Evolutionary conservation across 2,329 filamentous ascomycete species (phyloP).

Genomic region (Endocalyx cinctus): DNA sequence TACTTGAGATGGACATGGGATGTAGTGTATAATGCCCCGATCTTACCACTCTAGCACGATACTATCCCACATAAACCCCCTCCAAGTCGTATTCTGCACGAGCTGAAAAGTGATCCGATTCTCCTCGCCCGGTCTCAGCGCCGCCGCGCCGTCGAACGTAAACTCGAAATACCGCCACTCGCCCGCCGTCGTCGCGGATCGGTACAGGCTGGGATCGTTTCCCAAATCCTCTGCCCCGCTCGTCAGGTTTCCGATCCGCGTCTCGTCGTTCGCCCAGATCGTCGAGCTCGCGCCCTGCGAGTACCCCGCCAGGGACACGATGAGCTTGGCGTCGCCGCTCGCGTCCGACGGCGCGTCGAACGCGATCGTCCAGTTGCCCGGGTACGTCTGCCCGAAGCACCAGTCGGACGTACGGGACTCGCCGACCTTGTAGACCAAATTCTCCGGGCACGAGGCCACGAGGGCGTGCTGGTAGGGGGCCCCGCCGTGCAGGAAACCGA

Average conservation of each 20-base stretch:
- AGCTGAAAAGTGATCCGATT: conserved; percentile 18
- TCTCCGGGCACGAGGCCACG: conserved; percentile 38
- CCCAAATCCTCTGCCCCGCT: conserved; percentile 24
- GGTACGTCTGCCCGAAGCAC: conserved; percentile 43
- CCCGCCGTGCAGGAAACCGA: conserved; percentile 39
- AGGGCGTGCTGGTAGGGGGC: conserved; percentile 40
- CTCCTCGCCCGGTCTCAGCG: conserved; percentile 18
- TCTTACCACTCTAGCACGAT: conserved; percentile 10
- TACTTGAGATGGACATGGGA: too few species aligned
- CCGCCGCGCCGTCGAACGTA: conserved; percentile 12
- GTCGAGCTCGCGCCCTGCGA: conserved; percentile 34
- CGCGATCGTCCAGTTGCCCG: conserved; percentile 31
- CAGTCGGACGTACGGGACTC: conserved; percentile 35
- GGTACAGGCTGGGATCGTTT: conserved; percentile 42
- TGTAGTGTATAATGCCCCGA: too few species aligned
- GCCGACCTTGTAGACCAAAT: conserved; percentile 40
- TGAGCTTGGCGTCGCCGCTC: conserved; percentile 31
- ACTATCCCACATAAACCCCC: conserved; percentile 14
- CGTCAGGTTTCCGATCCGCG: conserved; percentile 36
- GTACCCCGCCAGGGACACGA: conserved; percentile 40
- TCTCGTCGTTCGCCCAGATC: conserved; percentile 37
- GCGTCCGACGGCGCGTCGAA: too few species aligned
- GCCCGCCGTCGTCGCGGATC: conserved; percentile 40
- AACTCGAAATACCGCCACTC: conserved; percentile 44
- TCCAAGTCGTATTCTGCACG: conserved; percentile 9